Evolutionary conservation across 495 filamentous ascomycete genomes (phyloP).

Genomic region (Talaromyces adpressus): DNA sequence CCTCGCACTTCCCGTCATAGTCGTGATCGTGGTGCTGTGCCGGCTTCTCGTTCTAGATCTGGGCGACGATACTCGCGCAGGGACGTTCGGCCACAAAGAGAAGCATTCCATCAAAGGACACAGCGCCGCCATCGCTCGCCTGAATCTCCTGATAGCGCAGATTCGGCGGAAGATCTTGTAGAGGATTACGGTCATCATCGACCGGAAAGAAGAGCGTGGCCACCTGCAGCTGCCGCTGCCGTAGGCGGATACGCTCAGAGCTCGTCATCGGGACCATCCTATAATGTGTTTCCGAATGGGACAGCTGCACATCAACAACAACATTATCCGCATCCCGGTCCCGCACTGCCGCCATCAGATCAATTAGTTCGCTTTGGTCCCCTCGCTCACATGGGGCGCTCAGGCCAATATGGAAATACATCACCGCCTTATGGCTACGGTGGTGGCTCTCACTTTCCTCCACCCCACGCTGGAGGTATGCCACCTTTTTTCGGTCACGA

Average conservation of each 20-base stretch:
- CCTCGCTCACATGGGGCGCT: conserved; percentile 27
- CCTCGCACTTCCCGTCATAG: conserved; percentile 46
- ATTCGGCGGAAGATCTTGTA: conserved; percentile 45
- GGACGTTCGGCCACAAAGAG: conserved; percentile 31
- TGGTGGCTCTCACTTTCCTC: conserved; percentile 23
- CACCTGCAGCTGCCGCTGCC: conserved; percentile 24
- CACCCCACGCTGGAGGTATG: conserved; percentile 23
- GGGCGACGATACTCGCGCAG: conserved; percentile 36
- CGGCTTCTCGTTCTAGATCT: conserved; percentile 36
- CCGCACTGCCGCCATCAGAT: conserved; percentile 29
- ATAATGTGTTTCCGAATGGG: conserved; percentile 25
- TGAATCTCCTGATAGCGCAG: conserved; percentile 45
- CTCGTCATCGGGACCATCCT: conserved; percentile 37
- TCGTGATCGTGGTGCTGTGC: conserved; percentile 23
- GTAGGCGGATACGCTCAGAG: conserved; percentile 38
- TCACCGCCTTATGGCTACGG: conserved; percentile 24
- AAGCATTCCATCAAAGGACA: conserved; percentile 27
- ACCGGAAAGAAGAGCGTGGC: conserved; percentile 31
- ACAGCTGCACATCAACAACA: conserved; percentile 7
- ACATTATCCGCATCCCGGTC: conserved; percentile 16
- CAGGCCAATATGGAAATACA: conserved; percentile 29
- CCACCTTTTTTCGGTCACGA: conserved; percentile 32
- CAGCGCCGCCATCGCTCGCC: conserved; percentile 42
- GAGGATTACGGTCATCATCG: conserved; percentile 26
- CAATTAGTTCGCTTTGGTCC: conserved; percentile 31